phyloP scores from a whole-genome alignment of 148 eudicot species.

The Heliosperma pusillum region DNA sequence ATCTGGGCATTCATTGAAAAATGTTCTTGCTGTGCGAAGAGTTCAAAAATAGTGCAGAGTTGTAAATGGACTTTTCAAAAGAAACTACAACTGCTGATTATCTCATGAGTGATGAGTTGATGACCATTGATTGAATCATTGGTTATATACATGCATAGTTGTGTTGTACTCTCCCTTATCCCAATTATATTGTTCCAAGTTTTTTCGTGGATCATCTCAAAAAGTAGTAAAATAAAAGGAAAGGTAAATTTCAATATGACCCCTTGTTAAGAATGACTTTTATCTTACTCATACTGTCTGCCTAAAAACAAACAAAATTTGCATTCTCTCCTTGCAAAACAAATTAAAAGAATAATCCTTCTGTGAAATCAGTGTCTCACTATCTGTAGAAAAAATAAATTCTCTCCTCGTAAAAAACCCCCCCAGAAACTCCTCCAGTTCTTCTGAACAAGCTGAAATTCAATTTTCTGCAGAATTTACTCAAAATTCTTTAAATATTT shows the following conservation, averaged over 20 bases:
- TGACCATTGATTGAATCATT: too few relatives aligned
- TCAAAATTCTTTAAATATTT: neutral
- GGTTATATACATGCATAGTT: too few relatives aligned
- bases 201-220: too few relatives aligned
- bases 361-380: neutral
- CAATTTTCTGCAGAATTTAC: neutral
- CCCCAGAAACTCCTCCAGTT: neutral
- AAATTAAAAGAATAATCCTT: neutral
- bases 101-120: too few relatives aligned
- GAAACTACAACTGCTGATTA: neutral
- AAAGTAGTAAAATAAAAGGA: neutral
- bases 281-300: neutral
- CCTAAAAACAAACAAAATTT: neutral
- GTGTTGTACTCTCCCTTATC: neutral
- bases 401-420: neutral
- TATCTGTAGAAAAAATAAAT: neutral
- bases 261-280: neutral
- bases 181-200: neutral
- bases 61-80: neutral
- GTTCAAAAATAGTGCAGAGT: neutral
- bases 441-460: neutral
- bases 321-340: neutral
- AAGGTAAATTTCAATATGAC: neutral
- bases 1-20: neutral
- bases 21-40: neutral